A percentile compares a stretch with the other conserved stretches of the same genome.
phyloP scores from a whole-genome alignment of 805 yeast species.

The Candida sonorensis region DNA sequence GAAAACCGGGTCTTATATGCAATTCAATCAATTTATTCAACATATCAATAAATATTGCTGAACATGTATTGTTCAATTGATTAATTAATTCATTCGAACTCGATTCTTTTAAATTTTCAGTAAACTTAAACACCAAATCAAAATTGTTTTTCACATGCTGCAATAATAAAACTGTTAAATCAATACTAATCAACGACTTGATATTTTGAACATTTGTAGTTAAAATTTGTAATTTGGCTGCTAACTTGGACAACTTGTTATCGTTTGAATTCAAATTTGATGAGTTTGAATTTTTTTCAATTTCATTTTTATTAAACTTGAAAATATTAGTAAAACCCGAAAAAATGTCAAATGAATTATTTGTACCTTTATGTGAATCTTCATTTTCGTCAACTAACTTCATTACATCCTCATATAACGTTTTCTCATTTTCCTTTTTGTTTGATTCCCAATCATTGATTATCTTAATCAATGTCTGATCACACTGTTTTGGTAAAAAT shows the following conservation, averaged over 20 bases:
- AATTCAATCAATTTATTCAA: slow-evolving; percentile 54
- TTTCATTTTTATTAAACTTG: slow-evolving; percentile 26
- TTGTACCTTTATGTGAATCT: slow-evolving; percentile 24
- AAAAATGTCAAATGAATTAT: slow-evolving; percentile 40
- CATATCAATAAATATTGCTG: slow-evolving; percentile 62
- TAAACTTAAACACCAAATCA: slow-evolving; percentile 47
- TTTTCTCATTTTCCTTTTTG: slow-evolving; percentile 30
- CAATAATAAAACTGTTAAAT: slow-evolving; percentile 64
- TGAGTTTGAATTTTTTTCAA: slow-evolving; percentile 8
- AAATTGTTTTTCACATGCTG: slow-evolving; percentile 62
- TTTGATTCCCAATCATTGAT: slow-evolving; percentile 35
- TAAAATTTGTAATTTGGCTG: slow-evolving; percentile 74
- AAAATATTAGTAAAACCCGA: slow-evolving; percentile 62
- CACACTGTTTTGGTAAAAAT: slow-evolving; percentile 27
- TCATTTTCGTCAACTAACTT: slow-evolving; percentile 26
- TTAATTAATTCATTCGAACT: slow-evolving; percentile 22
- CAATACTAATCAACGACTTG: slow-evolving; percentile 72
- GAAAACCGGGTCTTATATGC: slow-evolving; percentile 85
- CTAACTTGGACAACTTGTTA: slow-evolving; percentile 49
- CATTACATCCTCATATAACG: slow-evolving; percentile 33
- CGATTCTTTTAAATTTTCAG: slow-evolving; percentile 22
- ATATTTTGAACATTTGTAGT: slow-evolving; percentile 69
- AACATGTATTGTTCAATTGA: slow-evolving; percentile 31
- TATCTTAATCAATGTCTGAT: slow-evolving; percentile 20
- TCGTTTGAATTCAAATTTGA: slow-evolving; percentile 3